Base-by-base conservation (phyloP, 139 green algal genomes). In the Trebouxia sp. region DNA sequence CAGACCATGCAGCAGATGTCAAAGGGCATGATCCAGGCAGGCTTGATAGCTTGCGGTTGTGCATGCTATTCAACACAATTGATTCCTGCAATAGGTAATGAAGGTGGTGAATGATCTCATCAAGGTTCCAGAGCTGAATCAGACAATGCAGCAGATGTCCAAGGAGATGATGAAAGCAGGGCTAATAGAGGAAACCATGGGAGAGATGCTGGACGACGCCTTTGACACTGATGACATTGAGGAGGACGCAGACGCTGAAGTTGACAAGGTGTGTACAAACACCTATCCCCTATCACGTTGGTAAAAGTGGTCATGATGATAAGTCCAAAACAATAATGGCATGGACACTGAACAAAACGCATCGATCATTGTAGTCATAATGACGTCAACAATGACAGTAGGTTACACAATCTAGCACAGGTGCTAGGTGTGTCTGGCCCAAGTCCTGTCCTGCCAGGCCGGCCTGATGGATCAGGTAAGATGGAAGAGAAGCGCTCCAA, bases 181-280 rank as follows among this genome's bases (percentile, higher is more conserved):
- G 0, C 67, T 98, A 56, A 97, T 98, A 39, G 89, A 95, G n/a
- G 94, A 98, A 83, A 97, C 96, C 87, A 92, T 97, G 78, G 84
- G 80, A 17, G 94, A 97, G 32, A 84, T 86, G 1, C 83, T 98
- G 32, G 92, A 95, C 45, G 76, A 47, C n/a, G 86, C 81, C 6
- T 42, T 94, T 43, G 92, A 92, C 26, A 80, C 17, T 12, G 93
- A 96, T 35, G 88, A 92, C 24, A 78, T 94, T 66, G 91, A 96
- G 58, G 87, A 96, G 66, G 91, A 95, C 66, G 90, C 87, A 0
- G 94, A 95, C 45, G 89, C 79, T 28, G 86, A 92, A 80, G 85
- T 94, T 45, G 88, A 93, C 35, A 89, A 91, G 78, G 91, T 95
- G 70, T 75, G 41, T 39, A 38, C 14, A 10, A 56, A 43, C n/a